These are phyloP conservation scores for Sporothrix euskadiensis DNA, from an alignment of 2,329 filamentous ascomycete species.

Conservation along the genomic window DNA sequence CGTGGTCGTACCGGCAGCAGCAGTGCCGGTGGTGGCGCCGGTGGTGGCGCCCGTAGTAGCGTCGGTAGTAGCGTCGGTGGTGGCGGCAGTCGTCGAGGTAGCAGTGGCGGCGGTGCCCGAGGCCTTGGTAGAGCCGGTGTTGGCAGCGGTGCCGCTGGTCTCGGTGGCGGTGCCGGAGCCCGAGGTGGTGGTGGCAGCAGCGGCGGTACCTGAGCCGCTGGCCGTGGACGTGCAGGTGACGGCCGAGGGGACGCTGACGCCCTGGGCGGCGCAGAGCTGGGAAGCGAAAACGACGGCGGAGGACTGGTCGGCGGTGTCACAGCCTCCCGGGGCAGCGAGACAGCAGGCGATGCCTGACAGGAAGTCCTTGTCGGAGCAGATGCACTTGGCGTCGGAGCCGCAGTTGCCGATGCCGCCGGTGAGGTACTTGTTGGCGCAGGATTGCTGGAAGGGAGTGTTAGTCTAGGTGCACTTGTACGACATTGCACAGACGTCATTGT, in stretches of 20 bases:
- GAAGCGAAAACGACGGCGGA: slow-evolving; percentile 39
- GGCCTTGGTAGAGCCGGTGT: slow-evolving; percentile 24
- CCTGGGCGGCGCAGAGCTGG: slow-evolving; percentile 39
- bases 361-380: slow-evolving; percentile 47
- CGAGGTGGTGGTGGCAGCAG: slow-evolving; percentile 25
- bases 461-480: not conserved
- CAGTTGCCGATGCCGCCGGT: slow-evolving; percentile 40
- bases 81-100: slow-evolving; percentile 14
- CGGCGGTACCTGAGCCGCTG: not conserved
- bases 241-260: slow-evolving; percentile 40
- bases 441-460: slow-evolving; percentile 33
- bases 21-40: slow-evolving; percentile 16
- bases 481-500: not conserved
- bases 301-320: slow-evolving; percentile 37
- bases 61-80: slow-evolving; percentile 16
- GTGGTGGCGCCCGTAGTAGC: not conserved
- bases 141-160: slow-evolving; percentile 27
- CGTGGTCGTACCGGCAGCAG: slow-evolving; percentile 28
- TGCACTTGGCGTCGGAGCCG: slow-evolving; percentile 43
- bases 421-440: slow-evolving; percentile 39
- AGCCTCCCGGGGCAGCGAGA: slow-evolving; percentile 36
- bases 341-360: slow-evolving; percentile 45
- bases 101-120: slow-evolving; percentile 10
- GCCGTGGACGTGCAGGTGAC: slow-evolving; percentile 37
- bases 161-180: slow-evolving; percentile 28